These are phyloP conservation scores for Scheffersomyces segobiensis DNA, from an alignment of 1,139 yeast species.

Conservation along the genomic window DNA sequence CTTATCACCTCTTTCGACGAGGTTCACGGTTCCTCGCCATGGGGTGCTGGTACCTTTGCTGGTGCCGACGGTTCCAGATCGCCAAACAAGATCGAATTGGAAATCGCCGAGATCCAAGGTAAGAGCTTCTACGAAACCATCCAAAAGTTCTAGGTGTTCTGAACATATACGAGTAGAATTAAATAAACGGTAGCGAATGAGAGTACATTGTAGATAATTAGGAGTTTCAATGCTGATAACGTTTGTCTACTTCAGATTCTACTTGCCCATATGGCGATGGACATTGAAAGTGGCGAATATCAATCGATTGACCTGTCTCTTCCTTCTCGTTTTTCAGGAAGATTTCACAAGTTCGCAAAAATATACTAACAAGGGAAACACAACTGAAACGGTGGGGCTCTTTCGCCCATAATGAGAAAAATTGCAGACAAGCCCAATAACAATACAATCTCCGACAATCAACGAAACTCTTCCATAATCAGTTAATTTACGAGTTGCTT, in stretches of 20 bases:
- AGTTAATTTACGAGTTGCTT: neutral
- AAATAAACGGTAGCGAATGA: neutral
- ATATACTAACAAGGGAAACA: no score
- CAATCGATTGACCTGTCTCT: no score
- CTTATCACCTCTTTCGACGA: conserved; percentile 29
- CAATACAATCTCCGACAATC: neutral
- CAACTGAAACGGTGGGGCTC: neutral
- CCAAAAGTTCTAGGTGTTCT: conserved; percentile 11
- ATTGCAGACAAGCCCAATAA: neutral
- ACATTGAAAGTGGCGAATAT: no score
- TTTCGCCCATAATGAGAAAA: neutral
- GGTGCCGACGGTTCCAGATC: conserved; percentile 39
- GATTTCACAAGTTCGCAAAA: neutral
- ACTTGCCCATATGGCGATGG: no score
- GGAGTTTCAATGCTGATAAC: no score
- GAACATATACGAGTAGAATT: neutral
- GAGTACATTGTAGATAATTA: no score
- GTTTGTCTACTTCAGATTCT: no score
- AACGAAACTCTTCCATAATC: neutral
- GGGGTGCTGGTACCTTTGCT: conserved; percentile 45
- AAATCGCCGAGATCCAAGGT: conserved; percentile 36
- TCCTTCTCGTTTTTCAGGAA: no score
- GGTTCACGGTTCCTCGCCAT: conserved; percentile 42
- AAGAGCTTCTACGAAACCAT: conserved; percentile 26
- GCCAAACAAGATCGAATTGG: conserved; percentile 34